Conservation (phyloP, 1,139 yeast genomes). For the Spencermartinsiella ligniputridi region DNA sequence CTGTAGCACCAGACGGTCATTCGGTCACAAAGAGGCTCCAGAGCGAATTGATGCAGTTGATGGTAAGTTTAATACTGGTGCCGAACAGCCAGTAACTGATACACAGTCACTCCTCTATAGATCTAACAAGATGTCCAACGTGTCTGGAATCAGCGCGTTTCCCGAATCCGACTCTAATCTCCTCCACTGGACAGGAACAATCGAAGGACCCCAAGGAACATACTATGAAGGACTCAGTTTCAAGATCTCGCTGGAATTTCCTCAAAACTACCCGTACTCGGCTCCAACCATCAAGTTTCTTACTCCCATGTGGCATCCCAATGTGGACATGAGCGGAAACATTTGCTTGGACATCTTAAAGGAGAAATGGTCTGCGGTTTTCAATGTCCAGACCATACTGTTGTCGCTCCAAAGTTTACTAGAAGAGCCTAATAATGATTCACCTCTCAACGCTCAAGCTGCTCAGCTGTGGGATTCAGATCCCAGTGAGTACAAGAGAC, state of each 20-base stretch:
- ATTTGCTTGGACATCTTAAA: slow-evolving; percentile 50
- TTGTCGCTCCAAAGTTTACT: slow-evolving; percentile 55
- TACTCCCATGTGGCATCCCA: slow-evolving; percentile 70
- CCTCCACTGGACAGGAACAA: slow-evolving; percentile 57
- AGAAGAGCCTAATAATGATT: slow-evolving; percentile 50
- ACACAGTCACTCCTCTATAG: too few relatives aligned
- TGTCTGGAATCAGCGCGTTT: slow-evolving; percentile 51
- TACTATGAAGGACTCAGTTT: slow-evolving; percentile 55
- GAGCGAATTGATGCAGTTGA: slow-evolving; percentile 47
- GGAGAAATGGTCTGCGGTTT: slow-evolving; percentile 70
- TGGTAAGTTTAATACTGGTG: too few relatives aligned
- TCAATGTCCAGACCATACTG: slow-evolving; percentile 57
- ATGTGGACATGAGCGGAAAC: slow-evolving; percentile 62
- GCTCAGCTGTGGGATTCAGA: slow-evolving; percentile 46
- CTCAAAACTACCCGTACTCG: slow-evolving; percentile 56
- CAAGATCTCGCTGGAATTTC: slow-evolving; percentile 51
- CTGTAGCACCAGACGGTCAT: slow-evolving; percentile 35
- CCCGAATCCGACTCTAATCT: slow-evolving; percentile 51
- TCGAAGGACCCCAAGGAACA: slow-evolving; percentile 59
- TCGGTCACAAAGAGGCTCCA: slow-evolving; percentile 46
- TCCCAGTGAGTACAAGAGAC: slow-evolving; percentile 43
- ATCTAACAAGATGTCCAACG: slow-evolving; percentile 35
- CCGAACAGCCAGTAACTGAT: too few relatives aligned
- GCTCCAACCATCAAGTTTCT: slow-evolving; percentile 59
- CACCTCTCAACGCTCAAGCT: slow-evolving; percentile 50